Evolutionary conservation across 2,329 filamentous ascomycete genomes (phyloP).

Genomic region (Colletotrichum liaoningense): DNA sequence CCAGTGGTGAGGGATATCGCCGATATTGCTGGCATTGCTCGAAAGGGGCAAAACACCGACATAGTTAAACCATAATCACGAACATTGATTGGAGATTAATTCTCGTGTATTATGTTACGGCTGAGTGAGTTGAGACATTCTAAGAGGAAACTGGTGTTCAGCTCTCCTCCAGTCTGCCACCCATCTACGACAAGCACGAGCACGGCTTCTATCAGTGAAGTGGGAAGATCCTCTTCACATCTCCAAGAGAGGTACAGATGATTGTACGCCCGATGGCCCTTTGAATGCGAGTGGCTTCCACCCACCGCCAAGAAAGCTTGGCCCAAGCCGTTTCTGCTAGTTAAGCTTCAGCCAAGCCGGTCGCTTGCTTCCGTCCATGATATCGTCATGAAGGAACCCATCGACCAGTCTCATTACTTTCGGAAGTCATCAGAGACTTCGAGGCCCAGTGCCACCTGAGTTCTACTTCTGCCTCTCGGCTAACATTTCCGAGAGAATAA

Average conservation of each 20-base stretch:
- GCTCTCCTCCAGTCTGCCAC: neutral
- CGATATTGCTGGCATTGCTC: neutral
- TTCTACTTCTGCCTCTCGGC: neutral
- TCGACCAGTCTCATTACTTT: neutral
- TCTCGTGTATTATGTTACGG: neutral
- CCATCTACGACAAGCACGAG: no score
- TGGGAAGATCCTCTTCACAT: neutral
- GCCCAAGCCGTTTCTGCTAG: neutral
- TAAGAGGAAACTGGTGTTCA: neutral
- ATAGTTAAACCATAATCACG: neutral
- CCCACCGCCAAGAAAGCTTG: slow-evolving; percentile 17
- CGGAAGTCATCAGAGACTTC: neutral
- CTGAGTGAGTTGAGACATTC: neutral
- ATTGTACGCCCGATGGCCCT: neutral
- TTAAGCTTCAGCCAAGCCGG: slow-evolving; percentile 33
- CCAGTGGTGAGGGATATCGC: neutral
- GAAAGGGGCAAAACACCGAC: neutral
- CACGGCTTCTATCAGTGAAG: neutral
- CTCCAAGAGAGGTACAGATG: neutral
- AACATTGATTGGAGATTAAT: neutral
- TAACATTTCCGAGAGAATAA: neutral
- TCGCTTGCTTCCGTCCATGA: neutral
- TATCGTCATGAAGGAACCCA: neutral
- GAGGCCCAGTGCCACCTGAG: neutral
- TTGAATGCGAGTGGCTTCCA: neutral